Conservation (phyloP, 768 basidiomycete genomes). For the Suillus fuscotomentosus region DNA sequence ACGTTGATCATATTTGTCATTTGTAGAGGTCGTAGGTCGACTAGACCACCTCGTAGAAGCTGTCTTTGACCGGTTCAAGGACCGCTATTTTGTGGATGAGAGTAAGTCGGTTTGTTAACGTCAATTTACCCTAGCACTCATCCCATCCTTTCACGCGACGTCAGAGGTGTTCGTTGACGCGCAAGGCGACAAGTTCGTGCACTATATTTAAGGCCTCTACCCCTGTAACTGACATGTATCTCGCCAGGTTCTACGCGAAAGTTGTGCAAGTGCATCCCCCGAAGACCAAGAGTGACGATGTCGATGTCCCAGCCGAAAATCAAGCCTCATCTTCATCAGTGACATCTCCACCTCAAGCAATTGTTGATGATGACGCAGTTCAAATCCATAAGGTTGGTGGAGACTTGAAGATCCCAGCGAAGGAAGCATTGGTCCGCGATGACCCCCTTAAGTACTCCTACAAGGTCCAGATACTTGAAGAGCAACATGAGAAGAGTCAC, state of each 20-base stretch:
- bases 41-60: conserved; percentile 94
- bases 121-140: conserved; percentile 14
- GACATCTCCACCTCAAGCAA: conserved; percentile 42
- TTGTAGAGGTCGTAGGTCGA: conserved; percentile 91
- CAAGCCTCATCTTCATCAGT: conserved; percentile 42
- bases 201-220: conserved; percentile 1
- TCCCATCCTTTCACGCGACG: conserved; percentile 13
- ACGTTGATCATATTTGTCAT: conserved; percentile 13
- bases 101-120: conserved; percentile 52
- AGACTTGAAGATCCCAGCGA: conserved; percentile 72
- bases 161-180: conserved; percentile 88
- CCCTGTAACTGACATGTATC: conserved; percentile 13
- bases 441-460: conserved; percentile 85
- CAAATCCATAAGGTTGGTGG: conserved; percentile 70
- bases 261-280: conserved; percentile 79
- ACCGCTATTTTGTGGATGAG: conserved; percentile 90
- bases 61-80: conserved; percentile 94
- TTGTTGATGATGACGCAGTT: conserved; percentile 47
- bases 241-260: conserved; percentile 72
- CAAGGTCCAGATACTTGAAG: conserved; percentile 81
- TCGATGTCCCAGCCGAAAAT: conserved; percentile 32
- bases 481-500: conserved; percentile 66
- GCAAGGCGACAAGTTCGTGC: conserved; percentile 79
- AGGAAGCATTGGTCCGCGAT: conserved; percentile 70
- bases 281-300: conserved; percentile 42